Evolutionary conservation across 1,139 yeast species (phyloP), one percentile per base, ranked within the genome.

Genomic region (Nakaseomyces bracarensis): DNA sequence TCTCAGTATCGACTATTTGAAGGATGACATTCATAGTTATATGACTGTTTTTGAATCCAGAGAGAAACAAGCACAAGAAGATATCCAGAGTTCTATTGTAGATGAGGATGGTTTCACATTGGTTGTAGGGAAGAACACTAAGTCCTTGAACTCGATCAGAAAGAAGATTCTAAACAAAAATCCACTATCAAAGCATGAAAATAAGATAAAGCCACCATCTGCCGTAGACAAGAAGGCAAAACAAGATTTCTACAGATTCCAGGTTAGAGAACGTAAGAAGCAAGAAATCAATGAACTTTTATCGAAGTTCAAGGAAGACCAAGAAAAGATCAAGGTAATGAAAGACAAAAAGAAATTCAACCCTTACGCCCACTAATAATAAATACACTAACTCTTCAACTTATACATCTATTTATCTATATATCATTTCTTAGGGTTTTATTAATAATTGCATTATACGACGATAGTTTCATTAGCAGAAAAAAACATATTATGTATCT

Each of bases 51-150:
- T 89, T 61, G 85, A 82, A 53, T 65, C 70, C 43, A 77, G 80
- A 20, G 98, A 91, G 58, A 74, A 72, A 48, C 77, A 74, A 43
- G 77, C 82, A 5, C 71, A 69, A 35, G 77, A 76, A 26, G 77
- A 78, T 38, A 71, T 80, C 43, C 72, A 74, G 56, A 68, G 75
- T 27, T 72, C 74, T 39, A 61, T 79, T 26, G 91, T 84, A 8
- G 97, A 89, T 60, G 96, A 83, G 50, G 96, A 89, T 59, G 97
- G 96, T 2, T 89, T 89, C 65, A 86, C 95, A 0, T 66, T 84
- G 57, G 97, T 89, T 41, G 94, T 86, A 23, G 89, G 94, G 6
- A 72, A 82, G 39, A 89, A 84, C 60, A 75, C 95, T 49, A 86
- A 84, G 69, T 80, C 93, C 9, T 46, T 61, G 47, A 61, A 60